phyloP scores from a whole-genome alignment of 495 filamentous ascomycete genomes.

The Parathielavia hyrcaniae region DNA sequence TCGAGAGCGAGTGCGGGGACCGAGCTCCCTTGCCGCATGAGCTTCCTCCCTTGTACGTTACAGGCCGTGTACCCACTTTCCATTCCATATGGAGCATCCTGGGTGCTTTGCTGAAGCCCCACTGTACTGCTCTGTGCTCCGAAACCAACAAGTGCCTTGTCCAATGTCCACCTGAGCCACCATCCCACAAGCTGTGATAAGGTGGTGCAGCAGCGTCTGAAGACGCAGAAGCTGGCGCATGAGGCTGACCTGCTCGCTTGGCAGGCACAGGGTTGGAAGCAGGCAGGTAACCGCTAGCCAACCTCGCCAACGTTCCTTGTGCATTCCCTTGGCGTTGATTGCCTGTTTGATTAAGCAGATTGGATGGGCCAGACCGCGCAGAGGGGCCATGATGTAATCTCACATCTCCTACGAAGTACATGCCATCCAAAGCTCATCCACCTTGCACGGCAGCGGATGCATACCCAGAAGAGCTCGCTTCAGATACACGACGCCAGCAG shows the following conservation, averaged over 20 bases:
- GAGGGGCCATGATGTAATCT: constrained; percentile 32
- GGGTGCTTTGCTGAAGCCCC: background rate
- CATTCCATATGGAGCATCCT: no score
- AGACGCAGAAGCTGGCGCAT: background rate
- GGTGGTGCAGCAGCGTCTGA: constrained; percentile 5
- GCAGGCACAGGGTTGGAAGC: constrained; percentile 8
- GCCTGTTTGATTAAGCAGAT: constrained; percentile 8
- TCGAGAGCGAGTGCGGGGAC: no score
- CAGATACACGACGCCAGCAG: background rate
- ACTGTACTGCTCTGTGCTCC: background rate
- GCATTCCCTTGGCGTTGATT: constrained; percentile 1
- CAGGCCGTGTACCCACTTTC: background rate
- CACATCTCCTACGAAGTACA: constrained; percentile 16
- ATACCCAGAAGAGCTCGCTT: background rate
- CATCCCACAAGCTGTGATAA: constrained; percentile 7
- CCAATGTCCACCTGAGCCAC: no score
- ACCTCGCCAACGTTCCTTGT: background rate
- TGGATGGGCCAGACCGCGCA: constrained; percentile 17
- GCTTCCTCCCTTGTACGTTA: background rate
- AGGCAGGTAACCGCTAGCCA: constrained; percentile 1
- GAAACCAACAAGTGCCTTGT: background rate
- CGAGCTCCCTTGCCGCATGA: no score
- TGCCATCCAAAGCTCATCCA: constrained; percentile 1
- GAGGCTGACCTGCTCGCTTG: constrained; percentile 7
- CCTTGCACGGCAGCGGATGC: background rate